Base-by-base conservation (phyloP, 768 basidiomycete genomes). In the Rhizopogon vulgaris region DNA sequence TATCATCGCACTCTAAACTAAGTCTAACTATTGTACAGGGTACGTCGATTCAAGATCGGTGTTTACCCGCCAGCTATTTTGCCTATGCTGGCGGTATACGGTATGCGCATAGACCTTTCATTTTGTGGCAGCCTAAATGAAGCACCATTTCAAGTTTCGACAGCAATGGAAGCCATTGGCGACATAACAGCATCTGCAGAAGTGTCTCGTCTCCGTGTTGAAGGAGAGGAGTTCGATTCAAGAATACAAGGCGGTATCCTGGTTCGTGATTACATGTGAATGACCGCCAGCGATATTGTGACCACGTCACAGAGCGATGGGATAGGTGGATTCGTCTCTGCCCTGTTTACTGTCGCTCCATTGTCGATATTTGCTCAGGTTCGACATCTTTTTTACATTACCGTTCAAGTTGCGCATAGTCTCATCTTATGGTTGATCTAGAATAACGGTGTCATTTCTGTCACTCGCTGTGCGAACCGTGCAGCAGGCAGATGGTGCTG, bases 171-270 rank as follows among this genome's bases (percentile, higher is more conserved):
- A 67, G 84, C 87, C 6, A 91, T 90, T 48, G 90, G 90, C 3
- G 90, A 93, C 58, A 81, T 88, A 58, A 87, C 89, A 1, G 87
- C 90, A 0, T 85, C 85, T 11, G 84, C 85, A 2, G 91, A 94
- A 64, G 87, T 89, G 11, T 91, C 88, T 2, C 79, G 81, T 9
- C 73, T 87, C n/a, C 68, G 74, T 8, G 87, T 93, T 27, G 77
- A 80, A 22, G 91, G 90, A 0, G 74, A 75, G 8, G 80, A 87
- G 48, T 93, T 92, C 64, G 90, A 93, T 65, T 78, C 80, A 0
- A 78, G 90, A 11, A 85, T 93, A 32, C 90, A 91, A 68, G 89
- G 90, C 9, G 91, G 90, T 18, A 73, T 93, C 32, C 71, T 91
- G 59, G 82, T 83, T 55, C 9, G 73, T 63, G 4, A 11, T 48